Evolutionary conservation across 2,329 filamentous ascomycete species (phyloP), one percentile per base, ranked within the genome.

Genomic region (Alternaria solani): DNA sequence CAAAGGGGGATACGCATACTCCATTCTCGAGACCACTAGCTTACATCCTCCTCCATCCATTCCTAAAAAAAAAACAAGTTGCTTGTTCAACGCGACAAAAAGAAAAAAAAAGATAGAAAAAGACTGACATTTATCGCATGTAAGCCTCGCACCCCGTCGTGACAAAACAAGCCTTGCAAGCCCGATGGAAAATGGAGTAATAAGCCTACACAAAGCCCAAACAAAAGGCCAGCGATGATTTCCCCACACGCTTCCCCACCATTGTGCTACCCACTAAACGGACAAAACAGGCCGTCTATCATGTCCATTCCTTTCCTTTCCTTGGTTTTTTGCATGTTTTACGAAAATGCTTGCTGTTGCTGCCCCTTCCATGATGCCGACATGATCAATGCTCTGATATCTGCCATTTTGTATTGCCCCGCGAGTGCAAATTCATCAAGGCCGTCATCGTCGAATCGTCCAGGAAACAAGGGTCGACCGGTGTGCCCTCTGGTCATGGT

Each of bases 91-190:
- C 67, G 64, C 64, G 59, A 69, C 65, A 71, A 64, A 60, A 60
- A 58, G 44, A 5, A 41, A 16, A 25, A n/a, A 2, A 14, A 57
- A 63, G 67, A 65, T 61, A 66, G 66, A 66, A 70, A 70, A 70
- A 59, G 68, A 71, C 68, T 68, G 68, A 69, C 70, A 68, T 68
- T 68, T 66, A 66, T 65, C 58, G 52, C 62, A 61, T 61, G 55
- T 47, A 57, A 59, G 57, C 58, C 63, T 62, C 53, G 41, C 55
- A 51, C 57, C 55, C 39, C 39, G 43, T 26, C 26, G 55, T 49
- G 44, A 61, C 60, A 61, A 64, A 44, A 61, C 60, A 61, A 64
- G 55, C 52, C 47, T 56, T 52, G 48, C n/a, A 63, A 42, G 62
- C 60, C 63, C 63, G 60, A 42, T 42, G 39, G 39, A 54, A 65